Percentiles rank a stretch among this genome's conserved stretches.
Evolutionary conservation across 176 grass and related monocot species (phyloP).

Genomic region (Luzula sylvatica): DNA sequence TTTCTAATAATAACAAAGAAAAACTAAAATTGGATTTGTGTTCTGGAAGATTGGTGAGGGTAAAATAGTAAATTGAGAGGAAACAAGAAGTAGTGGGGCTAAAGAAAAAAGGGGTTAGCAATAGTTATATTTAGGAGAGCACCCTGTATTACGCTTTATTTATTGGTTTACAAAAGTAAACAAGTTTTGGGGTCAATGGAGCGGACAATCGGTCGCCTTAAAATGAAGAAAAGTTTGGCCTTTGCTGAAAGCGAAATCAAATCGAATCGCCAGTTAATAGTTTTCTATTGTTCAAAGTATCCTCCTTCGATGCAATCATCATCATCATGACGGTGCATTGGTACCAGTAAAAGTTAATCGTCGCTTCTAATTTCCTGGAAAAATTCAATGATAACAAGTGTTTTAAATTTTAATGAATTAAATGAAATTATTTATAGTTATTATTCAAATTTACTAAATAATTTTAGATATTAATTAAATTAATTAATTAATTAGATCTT

Average conservation of each 20-base stretch:
- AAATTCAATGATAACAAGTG: neutral
- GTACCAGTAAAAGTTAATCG: neutral
- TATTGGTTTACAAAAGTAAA: constrained; percentile 13
- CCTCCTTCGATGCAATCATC: neutral
- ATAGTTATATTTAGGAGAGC: neutral
- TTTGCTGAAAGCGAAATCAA: constrained; percentile 21
- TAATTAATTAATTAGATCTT: no score
- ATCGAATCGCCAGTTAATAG: neutral
- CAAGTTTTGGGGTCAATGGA: neutral
- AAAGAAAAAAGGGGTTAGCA: neutral
- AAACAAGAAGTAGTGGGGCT: constrained; percentile 2
- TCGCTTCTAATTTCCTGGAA: neutral
- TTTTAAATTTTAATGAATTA: neutral
- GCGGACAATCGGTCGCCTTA: neutral
- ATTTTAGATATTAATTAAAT: no score
- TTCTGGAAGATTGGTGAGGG: neutral
- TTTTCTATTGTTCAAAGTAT: neutral
- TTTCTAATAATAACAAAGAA: no score
- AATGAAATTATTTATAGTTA: no score
- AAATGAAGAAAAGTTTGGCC: neutral
- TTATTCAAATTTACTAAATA: no score
- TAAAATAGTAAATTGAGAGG: neutral
- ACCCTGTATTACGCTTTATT: neutral
- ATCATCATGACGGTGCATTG: neutral
- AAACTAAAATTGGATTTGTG: neutral